These are phyloP conservation scores for Mrakia gelida DNA, from an alignment of 768 basidiomycete species.

Conservation along the genomic window DNA sequence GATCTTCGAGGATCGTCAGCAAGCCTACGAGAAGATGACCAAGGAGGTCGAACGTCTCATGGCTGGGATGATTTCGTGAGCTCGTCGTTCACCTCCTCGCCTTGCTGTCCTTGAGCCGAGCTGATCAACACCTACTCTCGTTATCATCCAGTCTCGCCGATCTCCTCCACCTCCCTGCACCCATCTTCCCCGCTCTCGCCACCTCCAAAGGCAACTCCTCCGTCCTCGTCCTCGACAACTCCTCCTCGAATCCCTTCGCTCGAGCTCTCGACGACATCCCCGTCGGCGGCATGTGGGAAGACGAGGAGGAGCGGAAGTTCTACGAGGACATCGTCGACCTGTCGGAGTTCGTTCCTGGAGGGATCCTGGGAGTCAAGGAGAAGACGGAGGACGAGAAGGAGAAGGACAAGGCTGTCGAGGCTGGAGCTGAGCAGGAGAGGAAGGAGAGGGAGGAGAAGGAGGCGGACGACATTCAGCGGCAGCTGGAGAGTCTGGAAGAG, in stretches of 20 bases:
- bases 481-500: constrained; percentile 25
- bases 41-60: constrained; percentile 89
- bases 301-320: constrained; percentile 91
- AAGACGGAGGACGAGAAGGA: constrained; percentile 40
- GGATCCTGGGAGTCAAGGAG: constrained; percentile 68
- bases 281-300: constrained; percentile 86
- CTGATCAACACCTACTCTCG: background rate
- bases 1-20: constrained; percentile 97
- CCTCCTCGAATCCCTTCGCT: constrained; percentile 29
- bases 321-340: constrained; percentile 90
- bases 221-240: constrained; percentile 31
- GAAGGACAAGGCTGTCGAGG: constrained; percentile 34
- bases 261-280: constrained; percentile 31
- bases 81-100: background rate
- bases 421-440: constrained; percentile 56
- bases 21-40: constrained; percentile 98
- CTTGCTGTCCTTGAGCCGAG: constrained; percentile 10
- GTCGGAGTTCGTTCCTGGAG: constrained; percentile 83
- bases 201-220: constrained; percentile 26
- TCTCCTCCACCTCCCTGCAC: constrained; percentile 74
- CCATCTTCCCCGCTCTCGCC: constrained; percentile 63
- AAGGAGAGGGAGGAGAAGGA: constrained; percentile 65
- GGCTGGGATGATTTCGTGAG: constrained; percentile 49
- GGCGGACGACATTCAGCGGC: constrained; percentile 34
- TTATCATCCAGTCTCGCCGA: constrained; percentile 68